Evolutionary conservation across 768 basidiomycete species (phyloP).

Genomic region (Pleurotus djamor): DNA sequence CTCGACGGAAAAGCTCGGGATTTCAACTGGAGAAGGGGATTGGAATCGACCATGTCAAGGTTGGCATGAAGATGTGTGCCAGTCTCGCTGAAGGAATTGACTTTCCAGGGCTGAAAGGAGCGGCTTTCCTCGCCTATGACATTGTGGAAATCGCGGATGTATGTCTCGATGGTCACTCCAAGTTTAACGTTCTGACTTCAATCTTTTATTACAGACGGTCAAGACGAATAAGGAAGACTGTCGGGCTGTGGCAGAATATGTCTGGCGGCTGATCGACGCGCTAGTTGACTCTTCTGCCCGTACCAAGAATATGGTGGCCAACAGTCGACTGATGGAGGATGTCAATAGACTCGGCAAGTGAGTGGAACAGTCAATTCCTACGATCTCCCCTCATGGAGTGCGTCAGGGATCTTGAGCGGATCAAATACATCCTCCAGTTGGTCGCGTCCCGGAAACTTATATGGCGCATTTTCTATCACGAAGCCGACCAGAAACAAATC

Average conservation of each 20-base stretch:
- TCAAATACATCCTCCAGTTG: conserved; percentile 4
- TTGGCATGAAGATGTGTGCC: conserved; percentile 1
- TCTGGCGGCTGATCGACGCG: conserved; percentile 6
- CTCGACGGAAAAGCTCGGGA: background rate
- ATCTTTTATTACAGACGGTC: background rate
- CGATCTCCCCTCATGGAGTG: background rate
- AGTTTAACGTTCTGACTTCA: background rate
- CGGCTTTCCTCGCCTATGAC: conserved; percentile 1
- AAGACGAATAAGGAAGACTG: conserved; percentile 6
- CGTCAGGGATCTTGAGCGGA: background rate
- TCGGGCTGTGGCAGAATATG: conserved; percentile 1
- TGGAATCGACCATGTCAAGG: conserved; percentile 4
- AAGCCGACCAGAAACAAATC: conserved; percentile 5
- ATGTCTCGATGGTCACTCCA: background rate
- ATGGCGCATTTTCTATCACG: conserved; percentile 2
- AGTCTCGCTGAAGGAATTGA: conserved; percentile 6
- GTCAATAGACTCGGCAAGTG: conserved; percentile 3
- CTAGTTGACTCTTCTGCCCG: conserved; percentile 5
- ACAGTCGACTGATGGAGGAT: background rate
- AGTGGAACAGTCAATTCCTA: background rate
- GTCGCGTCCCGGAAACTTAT: conserved; percentile 1
- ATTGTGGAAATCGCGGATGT: conserved; percentile 4
- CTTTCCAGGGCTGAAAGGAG: conserved; percentile 5
- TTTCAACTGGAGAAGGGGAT: conserved; percentile 4
- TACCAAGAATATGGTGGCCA: background rate